These are phyloP conservation scores for Candida methanosorbosa DNA, from an alignment of 805 yeast genomes.

Conservation along the genomic window DNA sequence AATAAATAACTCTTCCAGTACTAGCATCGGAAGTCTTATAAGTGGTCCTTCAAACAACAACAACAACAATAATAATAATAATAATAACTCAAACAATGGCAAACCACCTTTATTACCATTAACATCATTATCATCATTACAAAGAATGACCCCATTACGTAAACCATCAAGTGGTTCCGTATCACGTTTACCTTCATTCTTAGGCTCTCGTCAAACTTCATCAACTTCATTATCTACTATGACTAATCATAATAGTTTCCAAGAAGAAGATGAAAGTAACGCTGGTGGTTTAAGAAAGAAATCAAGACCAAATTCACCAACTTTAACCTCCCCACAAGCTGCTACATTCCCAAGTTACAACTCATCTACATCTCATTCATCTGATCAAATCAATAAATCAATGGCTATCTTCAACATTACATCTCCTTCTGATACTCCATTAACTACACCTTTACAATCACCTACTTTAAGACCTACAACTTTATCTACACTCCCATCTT, in stretches of 20 bases:
- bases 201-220: conserved; percentile 9
- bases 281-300: conserved; percentile 21
- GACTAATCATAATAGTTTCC: conserved; percentile 5
- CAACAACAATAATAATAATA: conserved; percentile 8
- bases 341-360: conserved; percentile 14
- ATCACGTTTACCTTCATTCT: conserved; percentile 12
- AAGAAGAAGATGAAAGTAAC: too few relatives aligned
- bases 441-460: conserved; percentile 27
- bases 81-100: too few relatives aligned
- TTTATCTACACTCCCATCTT: conserved; percentile 1
- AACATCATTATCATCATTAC: conserved; percentile 39
- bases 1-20: conserved; percentile 16
- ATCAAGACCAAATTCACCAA: conserved; percentile 30
- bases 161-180: conserved; percentile 14
- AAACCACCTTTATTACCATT: conserved; percentile 12
- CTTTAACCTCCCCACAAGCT: conserved; percentile 11
- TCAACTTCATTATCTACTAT: conserved; percentile 16
- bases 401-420: conserved; percentile 23
- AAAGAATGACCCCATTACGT: conserved; percentile 53
- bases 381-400: conserved; percentile 16
- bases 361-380: conserved; percentile 34
- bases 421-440: conserved; percentile 26
- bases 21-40: conserved; percentile 6
- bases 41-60: neutral
- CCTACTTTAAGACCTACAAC: conserved; percentile 24